Percentiles rank a stretch among this genome's conserved stretches.
Evolutionary conservation across 140 eudicot genomes (phyloP).

Genomic region (Bidens hawaiensis): DNA sequence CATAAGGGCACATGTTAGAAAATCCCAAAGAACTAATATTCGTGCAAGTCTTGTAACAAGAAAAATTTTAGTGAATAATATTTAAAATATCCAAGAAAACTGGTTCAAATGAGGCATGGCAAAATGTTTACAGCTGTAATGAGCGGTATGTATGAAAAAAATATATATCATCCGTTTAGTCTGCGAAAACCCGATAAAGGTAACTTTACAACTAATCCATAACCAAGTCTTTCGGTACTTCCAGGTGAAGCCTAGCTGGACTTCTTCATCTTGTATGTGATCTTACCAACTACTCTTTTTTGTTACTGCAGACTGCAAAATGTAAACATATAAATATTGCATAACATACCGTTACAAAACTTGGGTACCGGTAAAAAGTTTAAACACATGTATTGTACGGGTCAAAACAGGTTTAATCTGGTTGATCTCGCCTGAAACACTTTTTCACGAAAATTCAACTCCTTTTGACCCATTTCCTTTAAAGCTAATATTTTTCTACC

Average conservation of each 20-base stretch:
- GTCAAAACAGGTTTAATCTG: background rate
- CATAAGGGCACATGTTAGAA: too few relatives aligned
- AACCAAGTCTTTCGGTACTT: constrained; percentile 8
- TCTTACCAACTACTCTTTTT: constrained; percentile 15
- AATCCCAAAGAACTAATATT: background rate
- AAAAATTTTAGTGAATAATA: background rate
- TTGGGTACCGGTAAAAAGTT: background rate
- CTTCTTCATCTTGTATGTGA: constrained; percentile 12
- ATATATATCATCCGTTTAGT: too few relatives aligned
- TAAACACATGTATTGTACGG: background rate
- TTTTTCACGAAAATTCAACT: background rate
- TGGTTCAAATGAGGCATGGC: constrained; percentile 14
- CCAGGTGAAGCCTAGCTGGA: constrained; percentile 11
- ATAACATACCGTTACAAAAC: background rate
- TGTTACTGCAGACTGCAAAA: constrained; percentile 20
- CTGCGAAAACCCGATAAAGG: background rate
- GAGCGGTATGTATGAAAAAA: constrained; percentile 9
- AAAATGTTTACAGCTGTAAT: constrained; percentile 25
- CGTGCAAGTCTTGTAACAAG: background rate
- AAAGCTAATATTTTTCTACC: background rate
- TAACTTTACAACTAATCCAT: constrained; percentile 21
- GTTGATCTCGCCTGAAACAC: background rate
- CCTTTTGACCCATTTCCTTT: background rate
- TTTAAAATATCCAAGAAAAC: background rate
- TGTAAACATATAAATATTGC: constrained; percentile 3